These are phyloP conservation scores for Lodderomyces oxycetoniae DNA, from an alignment of 1,139 yeast genomes.

Conservation along the genomic window DNA sequence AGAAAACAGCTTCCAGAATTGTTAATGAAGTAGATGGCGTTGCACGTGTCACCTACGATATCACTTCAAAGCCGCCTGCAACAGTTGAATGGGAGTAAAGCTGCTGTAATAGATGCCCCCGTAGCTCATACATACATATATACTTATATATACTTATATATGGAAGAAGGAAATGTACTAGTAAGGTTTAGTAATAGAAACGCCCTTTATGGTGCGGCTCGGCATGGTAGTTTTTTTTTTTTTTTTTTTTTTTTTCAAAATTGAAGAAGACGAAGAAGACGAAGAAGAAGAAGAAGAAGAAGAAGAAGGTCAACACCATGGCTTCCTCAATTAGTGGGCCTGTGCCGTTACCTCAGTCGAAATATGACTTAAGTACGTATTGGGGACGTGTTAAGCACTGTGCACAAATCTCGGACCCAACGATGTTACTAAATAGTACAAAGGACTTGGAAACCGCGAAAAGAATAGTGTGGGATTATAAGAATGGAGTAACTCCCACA, in stretches of 20 bases:
- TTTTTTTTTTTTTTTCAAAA: too few species aligned
- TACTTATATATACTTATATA: slow-evolving; percentile 1
- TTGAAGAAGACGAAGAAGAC: background rate
- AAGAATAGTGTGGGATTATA: slow-evolving; percentile 62
- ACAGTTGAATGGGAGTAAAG: slow-evolving; percentile 97
- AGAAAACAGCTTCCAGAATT: slow-evolving; percentile 90
- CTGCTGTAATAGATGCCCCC: too few species aligned
- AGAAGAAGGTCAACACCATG: slow-evolving; percentile 38
- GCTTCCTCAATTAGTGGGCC: slow-evolving; percentile 86
- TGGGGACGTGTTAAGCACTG: slow-evolving; percentile 94
- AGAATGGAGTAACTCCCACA: slow-evolving; percentile 54
- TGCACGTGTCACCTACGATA: slow-evolving; percentile 97
- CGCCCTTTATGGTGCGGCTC: too few species aligned
- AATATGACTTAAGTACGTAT: slow-evolving; percentile 73
- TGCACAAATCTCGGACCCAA: slow-evolving; percentile 87
- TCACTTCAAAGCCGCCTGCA: slow-evolving; percentile 98
- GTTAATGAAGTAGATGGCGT: slow-evolving; percentile 99
- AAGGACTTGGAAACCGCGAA: slow-evolving; percentile 63
- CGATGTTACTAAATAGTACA: slow-evolving; percentile 74
- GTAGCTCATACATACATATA: background rate
- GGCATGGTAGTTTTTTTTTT: too few species aligned
- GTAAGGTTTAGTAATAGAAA: slow-evolving; percentile 2
- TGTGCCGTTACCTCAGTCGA: slow-evolving; percentile 71
- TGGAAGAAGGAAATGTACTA: too few species aligned
- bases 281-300: background rate